These are phyloP conservation scores for Dactylis glomerata DNA, from an alignment of 176 grass and related monocot genomes.

Conservation along the genomic window DNA sequence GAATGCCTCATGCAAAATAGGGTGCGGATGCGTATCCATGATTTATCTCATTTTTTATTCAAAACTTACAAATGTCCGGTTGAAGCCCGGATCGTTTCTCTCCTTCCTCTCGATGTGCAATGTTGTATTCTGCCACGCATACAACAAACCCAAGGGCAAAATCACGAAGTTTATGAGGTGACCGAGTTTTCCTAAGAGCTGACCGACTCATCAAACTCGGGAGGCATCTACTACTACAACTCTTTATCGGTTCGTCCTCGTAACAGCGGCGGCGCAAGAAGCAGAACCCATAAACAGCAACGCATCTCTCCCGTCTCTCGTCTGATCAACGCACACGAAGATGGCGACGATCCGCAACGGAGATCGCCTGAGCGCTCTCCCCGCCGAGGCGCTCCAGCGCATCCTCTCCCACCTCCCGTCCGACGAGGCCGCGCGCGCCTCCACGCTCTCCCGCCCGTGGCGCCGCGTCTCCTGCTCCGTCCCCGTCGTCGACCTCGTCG, in stretches of 20 bases:
- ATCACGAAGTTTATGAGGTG: background rate
- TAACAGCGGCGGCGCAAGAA: background rate
- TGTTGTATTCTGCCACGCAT: too few relatives aligned
- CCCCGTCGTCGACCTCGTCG: slow-evolving; percentile 2
- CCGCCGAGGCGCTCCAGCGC: background rate
- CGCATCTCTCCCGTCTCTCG: background rate
- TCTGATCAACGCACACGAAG: background rate
- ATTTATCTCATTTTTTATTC: too few relatives aligned
- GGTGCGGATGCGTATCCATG: too few relatives aligned
- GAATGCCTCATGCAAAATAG: too few relatives aligned
- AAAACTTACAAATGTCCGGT: too few relatives aligned
- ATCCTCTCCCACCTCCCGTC: background rate
- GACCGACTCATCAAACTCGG: background rate
- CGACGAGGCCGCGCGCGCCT: background rate
- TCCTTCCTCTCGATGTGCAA: too few relatives aligned
- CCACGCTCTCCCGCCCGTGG: background rate
- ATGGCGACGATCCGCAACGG: background rate
- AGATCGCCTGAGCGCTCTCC: slow-evolving; percentile 15
- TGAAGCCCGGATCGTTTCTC: too few relatives aligned
- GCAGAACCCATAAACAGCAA: background rate
- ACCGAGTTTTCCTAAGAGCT: too few relatives aligned
- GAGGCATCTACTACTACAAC: background rate
- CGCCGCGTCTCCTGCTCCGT: background rate
- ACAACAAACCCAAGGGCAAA: too few relatives aligned
- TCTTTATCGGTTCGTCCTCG: background rate